Percentiles rank a stretch among this genome's conserved stretches.
These are phyloP conservation scores for Herpetomonas tarakana DNA, from an alignment of 208 protist genomes.

Conservation along the genomic window DNA sequence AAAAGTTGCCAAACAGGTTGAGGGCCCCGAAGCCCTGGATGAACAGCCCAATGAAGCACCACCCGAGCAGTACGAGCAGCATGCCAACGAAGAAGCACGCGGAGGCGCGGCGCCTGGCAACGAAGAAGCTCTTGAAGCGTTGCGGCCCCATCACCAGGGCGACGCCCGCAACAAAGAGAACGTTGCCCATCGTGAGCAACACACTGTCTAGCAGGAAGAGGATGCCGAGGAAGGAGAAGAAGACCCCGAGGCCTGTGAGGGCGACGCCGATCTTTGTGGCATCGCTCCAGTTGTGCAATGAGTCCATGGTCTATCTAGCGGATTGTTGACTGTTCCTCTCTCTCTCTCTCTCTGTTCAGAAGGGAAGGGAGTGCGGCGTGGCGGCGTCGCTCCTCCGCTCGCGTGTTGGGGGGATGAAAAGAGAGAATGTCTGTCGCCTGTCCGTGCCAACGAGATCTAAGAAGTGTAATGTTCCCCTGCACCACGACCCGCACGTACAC, in stretches of 20 bases:
- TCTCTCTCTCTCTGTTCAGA: no score
- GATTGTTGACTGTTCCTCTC: no score
- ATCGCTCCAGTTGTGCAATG: conserved; percentile 87
- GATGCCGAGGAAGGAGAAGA: conserved; percentile 78
- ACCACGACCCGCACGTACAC: no score
- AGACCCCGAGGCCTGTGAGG: conserved; percentile 75
- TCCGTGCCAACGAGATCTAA: no score
- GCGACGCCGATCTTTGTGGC: conserved; percentile 87
- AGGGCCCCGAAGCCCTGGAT: conserved; percentile 83
- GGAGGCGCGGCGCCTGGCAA: conserved; percentile 65
- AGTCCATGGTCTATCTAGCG: conserved; percentile 82
- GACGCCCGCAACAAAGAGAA: conserved; percentile 83
- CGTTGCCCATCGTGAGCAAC: conserved; percentile 89
- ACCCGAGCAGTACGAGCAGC: conserved; percentile 71
- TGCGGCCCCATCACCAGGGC: conserved; percentile 81
- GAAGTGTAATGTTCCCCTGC: conserved; percentile 1
- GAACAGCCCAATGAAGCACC: conserved; percentile 77
- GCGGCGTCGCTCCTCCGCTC: no score
- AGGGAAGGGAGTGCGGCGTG: no score
- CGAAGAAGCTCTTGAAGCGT: conserved; percentile 79
- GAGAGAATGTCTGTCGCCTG: no score
- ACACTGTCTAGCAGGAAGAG: conserved; percentile 82
- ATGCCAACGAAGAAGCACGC: conserved; percentile 88
- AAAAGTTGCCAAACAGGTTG: conserved; percentile 92
- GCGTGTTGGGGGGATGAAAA: no score